phyloP scores from a whole-genome alignment of 805 yeast genomes.

The Tetrapisispora taiwanensis region DNA sequence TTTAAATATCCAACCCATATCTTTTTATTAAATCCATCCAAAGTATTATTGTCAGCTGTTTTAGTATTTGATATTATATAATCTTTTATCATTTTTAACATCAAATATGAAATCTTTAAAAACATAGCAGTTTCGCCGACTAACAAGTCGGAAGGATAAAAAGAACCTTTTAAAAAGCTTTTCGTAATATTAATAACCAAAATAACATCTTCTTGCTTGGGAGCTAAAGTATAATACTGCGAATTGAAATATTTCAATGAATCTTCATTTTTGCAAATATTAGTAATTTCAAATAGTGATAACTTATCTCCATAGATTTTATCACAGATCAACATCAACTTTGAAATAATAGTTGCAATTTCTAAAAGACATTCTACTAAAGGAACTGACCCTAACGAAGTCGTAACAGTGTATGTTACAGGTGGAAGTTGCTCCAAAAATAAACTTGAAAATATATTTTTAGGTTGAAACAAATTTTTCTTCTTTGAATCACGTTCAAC shows the following conservation, averaged over 20 bases:
- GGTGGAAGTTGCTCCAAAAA: conserved; percentile 67
- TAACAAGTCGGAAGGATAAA: conserved; percentile 67
- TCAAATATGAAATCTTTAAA: conserved; percentile 44
- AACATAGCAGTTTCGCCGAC: conserved; percentile 52
- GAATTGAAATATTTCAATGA: conserved; percentile 30
- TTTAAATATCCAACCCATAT: conserved; percentile 63
- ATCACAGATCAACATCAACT: conserved; percentile 42
- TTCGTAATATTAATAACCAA: conserved; percentile 41
- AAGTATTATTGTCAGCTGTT: conserved; percentile 39
- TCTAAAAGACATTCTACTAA: conserved; percentile 68
- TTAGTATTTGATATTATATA: conserved; percentile 40
- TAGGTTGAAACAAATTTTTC: conserved; percentile 38
- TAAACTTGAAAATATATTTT: conserved; percentile 53
- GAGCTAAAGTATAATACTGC: conserved; percentile 32
- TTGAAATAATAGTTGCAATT: conserved; percentile 49
- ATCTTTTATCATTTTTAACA: conserved; percentile 45
- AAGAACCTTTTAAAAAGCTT: conserved; percentile 42
- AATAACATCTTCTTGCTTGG: conserved; percentile 34
- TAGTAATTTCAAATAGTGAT: conserved; percentile 36
- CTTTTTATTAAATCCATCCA: conserved; percentile 41
- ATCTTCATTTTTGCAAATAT: conserved; percentile 29
- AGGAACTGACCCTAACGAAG: conserved; percentile 57
- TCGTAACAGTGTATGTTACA: conserved; percentile 55
- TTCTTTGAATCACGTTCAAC: conserved; percentile 40
- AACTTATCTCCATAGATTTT: conserved; percentile 31